Evolutionary conservation across 2,329 filamentous ascomycete species (phyloP).

Genomic region (Sporothrix inflata): DNA sequence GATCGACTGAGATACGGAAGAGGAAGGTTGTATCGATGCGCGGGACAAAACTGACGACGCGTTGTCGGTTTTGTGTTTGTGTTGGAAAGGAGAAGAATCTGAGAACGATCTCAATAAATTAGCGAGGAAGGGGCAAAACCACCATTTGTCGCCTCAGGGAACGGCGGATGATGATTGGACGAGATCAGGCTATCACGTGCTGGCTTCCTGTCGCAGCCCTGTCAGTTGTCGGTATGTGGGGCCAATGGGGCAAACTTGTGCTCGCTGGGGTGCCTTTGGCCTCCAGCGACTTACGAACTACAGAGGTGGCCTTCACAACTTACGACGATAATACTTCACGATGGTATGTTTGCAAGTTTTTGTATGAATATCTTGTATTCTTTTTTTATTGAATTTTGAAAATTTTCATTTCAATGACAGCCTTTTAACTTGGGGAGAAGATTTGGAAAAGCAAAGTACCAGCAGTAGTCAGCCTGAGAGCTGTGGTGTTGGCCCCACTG

Average conservation of each 20-base stretch:
- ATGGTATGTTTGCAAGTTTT: too few species aligned
- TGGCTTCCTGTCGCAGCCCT: background rate
- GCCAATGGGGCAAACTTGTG: background rate
- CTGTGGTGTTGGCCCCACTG: background rate
- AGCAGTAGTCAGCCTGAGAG: too few species aligned
- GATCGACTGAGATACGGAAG: background rate
- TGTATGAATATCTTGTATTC: too few species aligned
- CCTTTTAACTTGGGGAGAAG: too few species aligned
- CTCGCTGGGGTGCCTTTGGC: too few species aligned
- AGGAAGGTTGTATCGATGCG: background rate
- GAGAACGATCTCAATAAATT: background rate
- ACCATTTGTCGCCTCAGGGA: background rate
- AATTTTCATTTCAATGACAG: too few species aligned
- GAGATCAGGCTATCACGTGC: background rate
- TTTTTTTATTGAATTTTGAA: too few species aligned
- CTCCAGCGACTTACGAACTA: too few species aligned
- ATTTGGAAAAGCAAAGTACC: too few species aligned
- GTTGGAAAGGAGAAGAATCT: background rate
- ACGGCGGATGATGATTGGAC: background rate
- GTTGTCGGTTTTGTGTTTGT: background rate
- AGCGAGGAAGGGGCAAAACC: slow-evolving; percentile 1
- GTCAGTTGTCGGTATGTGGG: background rate
- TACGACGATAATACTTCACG: too few species aligned
- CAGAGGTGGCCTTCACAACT: too few species aligned
- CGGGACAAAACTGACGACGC: background rate